Conservation (phyloP, 2,329 filamentous ascomycete genomes). For the Colletotrichum acutatum region DNA sequence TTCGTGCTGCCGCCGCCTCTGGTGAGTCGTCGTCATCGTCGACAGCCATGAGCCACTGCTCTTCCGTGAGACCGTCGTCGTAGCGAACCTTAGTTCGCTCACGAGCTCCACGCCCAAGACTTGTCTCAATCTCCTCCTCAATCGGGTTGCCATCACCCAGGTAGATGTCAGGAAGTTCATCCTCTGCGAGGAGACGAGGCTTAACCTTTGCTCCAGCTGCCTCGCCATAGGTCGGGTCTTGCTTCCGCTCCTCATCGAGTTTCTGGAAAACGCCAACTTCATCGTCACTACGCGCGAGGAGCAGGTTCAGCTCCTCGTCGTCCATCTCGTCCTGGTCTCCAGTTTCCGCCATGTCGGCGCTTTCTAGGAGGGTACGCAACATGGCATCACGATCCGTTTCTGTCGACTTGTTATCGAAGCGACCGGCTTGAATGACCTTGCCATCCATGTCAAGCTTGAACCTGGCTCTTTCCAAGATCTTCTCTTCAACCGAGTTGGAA, state of each 20-base stretch:
- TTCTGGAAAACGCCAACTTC: conserved; percentile 84
- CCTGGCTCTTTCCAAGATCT: conserved; percentile 95
- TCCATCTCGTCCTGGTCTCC: conserved; percentile 97
- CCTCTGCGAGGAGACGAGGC: conserved; percentile 86
- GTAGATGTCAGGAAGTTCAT: conserved; percentile 94
- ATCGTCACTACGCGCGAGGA: conserved; percentile 87
- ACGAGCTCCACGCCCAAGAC: conserved; percentile 88
- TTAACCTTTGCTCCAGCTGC: conserved; percentile 69
- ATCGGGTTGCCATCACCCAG: conserved; percentile 86
- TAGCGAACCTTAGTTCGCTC: conserved; percentile 96
- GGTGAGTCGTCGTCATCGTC: conserved; percentile 96
- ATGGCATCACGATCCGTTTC: conserved; percentile 98
- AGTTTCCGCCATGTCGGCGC: conserved; percentile 74
- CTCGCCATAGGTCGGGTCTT: conserved; percentile 77
- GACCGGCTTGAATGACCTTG: conserved; percentile 99
- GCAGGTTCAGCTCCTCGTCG: conserved; percentile 94
- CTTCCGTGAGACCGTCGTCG: conserved; percentile 96
- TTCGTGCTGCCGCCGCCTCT: conserved; percentile 91
- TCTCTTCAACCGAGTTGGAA: conserved; percentile 97
- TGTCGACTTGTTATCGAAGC: conserved; percentile 99
- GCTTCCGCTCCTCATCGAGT: conserved; percentile 80
- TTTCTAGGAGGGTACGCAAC: conserved; percentile 91
- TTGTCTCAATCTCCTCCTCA: conserved; percentile 79
- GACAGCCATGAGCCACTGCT: conserved; percentile 98
- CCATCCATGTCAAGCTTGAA: conserved; percentile 99